A percentile compares a stretch with the other conserved stretches of the same genome.
Evolutionary conservation across 2,329 filamentous ascomycete species (phyloP).

Genomic region (Zasmidium cellare): DNA sequence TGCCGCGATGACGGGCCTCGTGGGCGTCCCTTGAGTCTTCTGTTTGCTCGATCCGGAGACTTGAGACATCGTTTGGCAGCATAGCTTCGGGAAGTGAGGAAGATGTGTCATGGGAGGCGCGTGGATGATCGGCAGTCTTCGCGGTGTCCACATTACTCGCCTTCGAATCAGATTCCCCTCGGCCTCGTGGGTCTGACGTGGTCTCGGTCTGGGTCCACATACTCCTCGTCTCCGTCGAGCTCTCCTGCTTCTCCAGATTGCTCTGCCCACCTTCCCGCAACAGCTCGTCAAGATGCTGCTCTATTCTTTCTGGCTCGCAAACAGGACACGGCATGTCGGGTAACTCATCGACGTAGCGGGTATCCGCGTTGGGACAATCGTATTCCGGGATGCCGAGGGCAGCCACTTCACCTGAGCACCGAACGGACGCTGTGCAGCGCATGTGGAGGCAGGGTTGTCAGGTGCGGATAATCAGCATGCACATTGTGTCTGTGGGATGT

Average conservation of each 20-base stretch:
- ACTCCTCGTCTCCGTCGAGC: too few species aligned
- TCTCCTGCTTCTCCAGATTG: too few species aligned
- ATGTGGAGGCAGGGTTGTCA: slow-evolving; percentile 17
- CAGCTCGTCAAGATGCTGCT: background rate
- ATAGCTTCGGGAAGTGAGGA: background rate
- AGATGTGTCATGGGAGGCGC: background rate
- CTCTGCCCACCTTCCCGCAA: too few species aligned
- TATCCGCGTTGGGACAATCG: slow-evolving; percentile 12
- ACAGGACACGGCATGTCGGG: slow-evolving; percentile 14
- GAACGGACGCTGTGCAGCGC: slow-evolving; percentile 13
- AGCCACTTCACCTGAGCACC: slow-evolving; percentile 13
- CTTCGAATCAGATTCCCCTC: too few species aligned
- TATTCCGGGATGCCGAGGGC: slow-evolving; percentile 11
- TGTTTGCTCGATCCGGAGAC: background rate
- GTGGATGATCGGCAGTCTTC: too few species aligned
- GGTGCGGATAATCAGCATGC: slow-evolving; percentile 17
- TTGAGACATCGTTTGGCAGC: background rate
- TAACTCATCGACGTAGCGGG: background rate
- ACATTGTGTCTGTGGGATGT: slow-evolving; percentile 11
- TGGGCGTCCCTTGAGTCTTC: background rate
- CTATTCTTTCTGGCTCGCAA: background rate
- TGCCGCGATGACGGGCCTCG: background rate
- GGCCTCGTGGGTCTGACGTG: too few species aligned
- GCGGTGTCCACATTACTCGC: too few species aligned
- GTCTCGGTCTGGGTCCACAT: too few species aligned